These are phyloP conservation scores for Kodamaea derodonti DNA, from an alignment of 1,139 yeast species.

Conservation along the genomic window DNA sequence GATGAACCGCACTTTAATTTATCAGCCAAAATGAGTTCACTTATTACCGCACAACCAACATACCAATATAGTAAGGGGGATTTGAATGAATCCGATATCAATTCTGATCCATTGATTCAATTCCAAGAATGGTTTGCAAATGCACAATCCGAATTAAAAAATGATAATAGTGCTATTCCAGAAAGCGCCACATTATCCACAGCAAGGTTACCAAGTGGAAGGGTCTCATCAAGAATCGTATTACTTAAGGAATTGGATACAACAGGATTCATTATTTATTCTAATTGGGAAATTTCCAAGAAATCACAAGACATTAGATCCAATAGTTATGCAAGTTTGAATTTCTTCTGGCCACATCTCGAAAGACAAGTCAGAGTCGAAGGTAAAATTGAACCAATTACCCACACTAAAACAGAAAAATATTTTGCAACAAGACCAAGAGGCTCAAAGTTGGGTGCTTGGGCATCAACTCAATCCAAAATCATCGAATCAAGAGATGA, in stretches of 20 bases:
- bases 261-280: conserved; percentile 82
- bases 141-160: conserved; percentile 53
- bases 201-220: conserved; percentile 80
- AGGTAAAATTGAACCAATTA: conserved; percentile 73
- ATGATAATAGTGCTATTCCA: conserved; percentile 52
- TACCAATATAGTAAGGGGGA: conserved; percentile 78
- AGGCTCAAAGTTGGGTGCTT: conserved; percentile 92
- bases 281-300: conserved; percentile 87
- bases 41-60: conserved; percentile 91
- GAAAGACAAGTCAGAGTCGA: conserved; percentile 94
- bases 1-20: no score
- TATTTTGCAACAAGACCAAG: conserved; percentile 87
- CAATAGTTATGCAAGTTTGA: conserved; percentile 77
- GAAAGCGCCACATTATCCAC: conserved; percentile 83
- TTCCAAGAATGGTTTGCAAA: conserved; percentile 83
- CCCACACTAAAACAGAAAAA: conserved; percentile 67
- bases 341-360: conserved; percentile 88
- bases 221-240: conserved; percentile 80
- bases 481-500: conserved; percentile 55
- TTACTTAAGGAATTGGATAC: conserved; percentile 84
- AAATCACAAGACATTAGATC: conserved; percentile 66
- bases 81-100: conserved; percentile 53
- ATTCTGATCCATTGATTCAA: conserved; percentile 64
- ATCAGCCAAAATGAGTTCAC: no score
- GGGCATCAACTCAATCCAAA: conserved; percentile 90